Evolutionary conservation across 805 yeast genomes (phyloP).

Genomic region (Yarrowia sp.): DNA sequence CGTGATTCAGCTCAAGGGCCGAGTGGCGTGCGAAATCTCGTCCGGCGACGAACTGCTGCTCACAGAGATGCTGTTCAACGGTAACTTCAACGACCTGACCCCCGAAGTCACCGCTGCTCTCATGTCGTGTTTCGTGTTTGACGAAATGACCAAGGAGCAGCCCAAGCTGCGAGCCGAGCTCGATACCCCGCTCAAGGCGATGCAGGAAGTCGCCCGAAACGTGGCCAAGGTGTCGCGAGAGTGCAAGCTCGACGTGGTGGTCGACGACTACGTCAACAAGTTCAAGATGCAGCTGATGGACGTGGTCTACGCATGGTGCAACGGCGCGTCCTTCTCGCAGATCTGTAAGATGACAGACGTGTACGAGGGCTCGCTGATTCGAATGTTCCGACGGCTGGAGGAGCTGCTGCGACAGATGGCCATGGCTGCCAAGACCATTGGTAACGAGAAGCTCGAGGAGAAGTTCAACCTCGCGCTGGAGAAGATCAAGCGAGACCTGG

Average conservation of each 20-base stretch:
- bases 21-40: conserved; percentile 96
- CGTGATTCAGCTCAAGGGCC: conserved; percentile 92
- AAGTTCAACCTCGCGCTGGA: conserved; percentile 88
- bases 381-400: conserved; percentile 93
- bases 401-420: conserved; percentile 90
- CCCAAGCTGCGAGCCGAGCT: conserved; percentile 87
- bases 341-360: conserved; percentile 99
- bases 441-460: conserved; percentile 81
- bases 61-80: conserved; percentile 93
- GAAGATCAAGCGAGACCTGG: conserved; percentile 92
- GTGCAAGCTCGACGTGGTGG: conserved; percentile 86
- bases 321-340: conserved; percentile 94
- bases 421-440: conserved; percentile 92
- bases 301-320: conserved; percentile 95
- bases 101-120: conserved; percentile 93
- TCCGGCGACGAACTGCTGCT: conserved; percentile 80
- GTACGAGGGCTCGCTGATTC: conserved; percentile 93
- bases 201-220: conserved; percentile 89
- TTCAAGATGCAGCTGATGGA: conserved; percentile 96
- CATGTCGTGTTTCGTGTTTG: conserved; percentile 94
- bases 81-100: conserved; percentile 85
- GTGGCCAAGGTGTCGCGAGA: conserved; percentile 90
- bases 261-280: conserved; percentile 89
- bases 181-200: conserved; percentile 86
- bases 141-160: conserved; percentile 86